Percentiles rank a stretch among this genome's conserved stretches.
These are phyloP conservation scores for Neofusicoccum laricinum DNA, from an alignment of 2,329 filamentous ascomycete genomes.

Conservation along the genomic window DNA sequence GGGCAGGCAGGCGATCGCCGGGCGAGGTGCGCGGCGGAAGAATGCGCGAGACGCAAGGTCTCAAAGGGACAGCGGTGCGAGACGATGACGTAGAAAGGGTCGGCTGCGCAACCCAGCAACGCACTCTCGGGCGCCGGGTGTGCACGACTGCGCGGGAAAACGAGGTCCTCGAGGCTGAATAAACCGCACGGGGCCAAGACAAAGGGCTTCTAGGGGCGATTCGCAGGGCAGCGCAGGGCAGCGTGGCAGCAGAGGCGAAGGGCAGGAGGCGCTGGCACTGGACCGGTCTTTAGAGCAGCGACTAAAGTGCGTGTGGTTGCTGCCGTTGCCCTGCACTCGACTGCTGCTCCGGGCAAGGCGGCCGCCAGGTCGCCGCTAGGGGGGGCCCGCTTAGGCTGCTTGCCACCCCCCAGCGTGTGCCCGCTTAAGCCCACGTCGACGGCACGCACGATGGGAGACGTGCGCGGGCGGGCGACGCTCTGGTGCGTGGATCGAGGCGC, in stretches of 20 bases:
- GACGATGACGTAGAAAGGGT: constrained; percentile 12
- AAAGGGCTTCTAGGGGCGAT: not conserved
- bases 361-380: not conserved
- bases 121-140: not conserved
- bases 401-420: not conserved
- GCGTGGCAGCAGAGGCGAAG: not conserved
- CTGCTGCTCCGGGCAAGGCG: not conserved
- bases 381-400: constrained; percentile 4
- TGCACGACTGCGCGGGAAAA: no score
- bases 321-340: constrained; percentile 8
- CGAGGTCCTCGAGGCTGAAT: no score
- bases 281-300: constrained; percentile 2
- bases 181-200: not conserved
- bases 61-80: constrained; percentile 7
- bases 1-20: constrained; percentile 3
- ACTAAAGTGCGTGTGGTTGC: constrained; percentile 6
- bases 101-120: not conserved
- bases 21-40: constrained; percentile 10
- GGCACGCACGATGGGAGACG: constrained; percentile 11
- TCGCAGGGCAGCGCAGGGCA: constrained; percentile 9
- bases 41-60: constrained; percentile 16
- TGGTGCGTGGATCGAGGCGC: constrained; percentile 15
- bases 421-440: not conserved
- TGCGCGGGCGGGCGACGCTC: constrained; percentile 5
- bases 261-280: constrained; percentile 4